Base-by-base conservation (phyloP, 192 early-diverging fungal species). In the Gryganskiella cystojenkinii region DNA sequence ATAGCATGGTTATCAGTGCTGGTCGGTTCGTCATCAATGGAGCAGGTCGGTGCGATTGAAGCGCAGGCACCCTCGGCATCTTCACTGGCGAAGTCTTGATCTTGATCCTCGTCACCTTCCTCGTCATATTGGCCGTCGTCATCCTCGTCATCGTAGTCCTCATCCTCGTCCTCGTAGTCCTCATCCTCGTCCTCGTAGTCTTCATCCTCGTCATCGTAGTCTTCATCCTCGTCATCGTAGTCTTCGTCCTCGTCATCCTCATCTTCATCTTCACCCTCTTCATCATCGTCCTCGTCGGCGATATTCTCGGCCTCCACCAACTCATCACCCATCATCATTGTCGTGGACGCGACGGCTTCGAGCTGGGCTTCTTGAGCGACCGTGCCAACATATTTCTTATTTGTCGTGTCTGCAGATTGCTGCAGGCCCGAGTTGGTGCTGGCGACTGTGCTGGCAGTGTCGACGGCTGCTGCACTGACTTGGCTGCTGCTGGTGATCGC, bases 201-300 rank as follows among this genome's bases (percentile, higher is more conserved):
- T 1, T 44, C 20, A 0, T 46, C 55, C 22, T 59, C 61, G 1
- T 64, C 53, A 3, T 46, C 37, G 1, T 61, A 1, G 17, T 46
- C 20, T 4, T 61, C 46, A 6, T 53, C 59, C 2, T 61, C 50
- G 3, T 53, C 42, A 19, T 53, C 51, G 1, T 69, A 37, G 9
- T 55, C 34, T 7, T 54, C 67, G 14, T 33, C 53, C 25, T 53
- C 50, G 0, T 27, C 34, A 19, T 53, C 15, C 24, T 44, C 54
- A 0, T 55, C 52, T 10, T 57, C 55, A 3, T 57, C 65, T 9
- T 67, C 50, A 25, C 28, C 54, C 20, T 56, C 31, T 13, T 52
- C 4, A n/a, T 53, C 50, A 19, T 53, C 31, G 17, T n/a, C 46
- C 28, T 62, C 45, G 30, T 17, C 43, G 8, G 47, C n/a, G n/a